Evolutionary conservation across 2,329 filamentous ascomycete genomes (phyloP).

Genomic region (Zopfia rhizophila): DNA sequence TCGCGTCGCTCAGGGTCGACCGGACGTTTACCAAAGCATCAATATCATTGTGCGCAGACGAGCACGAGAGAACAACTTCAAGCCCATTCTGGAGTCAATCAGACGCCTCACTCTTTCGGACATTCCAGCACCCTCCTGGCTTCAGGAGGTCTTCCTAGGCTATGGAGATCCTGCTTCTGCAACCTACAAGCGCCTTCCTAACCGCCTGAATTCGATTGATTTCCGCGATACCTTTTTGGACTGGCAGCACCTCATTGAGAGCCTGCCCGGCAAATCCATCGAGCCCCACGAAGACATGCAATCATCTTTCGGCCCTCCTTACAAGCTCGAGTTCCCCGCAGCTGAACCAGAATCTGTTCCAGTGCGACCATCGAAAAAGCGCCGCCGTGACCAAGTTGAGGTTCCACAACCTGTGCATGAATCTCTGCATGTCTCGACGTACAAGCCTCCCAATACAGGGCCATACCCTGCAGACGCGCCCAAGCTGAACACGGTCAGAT

Average conservation of each 20-base stretch:
- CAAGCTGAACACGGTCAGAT: conserved; percentile 83
- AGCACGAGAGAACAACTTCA: conserved; percentile 96
- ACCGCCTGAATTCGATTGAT: conserved; percentile 81
- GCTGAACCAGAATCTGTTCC: conserved; percentile 56
- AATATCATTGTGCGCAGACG: conserved; percentile 87
- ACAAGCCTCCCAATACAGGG: conserved; percentile 86
- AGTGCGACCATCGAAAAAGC: conserved; percentile 79
- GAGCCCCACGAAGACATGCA: conserved; percentile 78
- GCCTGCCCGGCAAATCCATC: conserved; percentile 85
- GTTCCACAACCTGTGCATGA: conserved; percentile 69
- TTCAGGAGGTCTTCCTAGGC: conserved; percentile 97
- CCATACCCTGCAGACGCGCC: conserved; percentile 88
- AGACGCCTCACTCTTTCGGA: conserved; percentile 85
- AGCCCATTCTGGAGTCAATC: conserved; percentile 90
- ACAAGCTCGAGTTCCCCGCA: conserved; percentile 75
- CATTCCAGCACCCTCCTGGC: conserved; percentile 86
- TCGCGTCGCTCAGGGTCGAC: conserved; percentile 70
- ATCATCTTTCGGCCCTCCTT: conserved; percentile 85
- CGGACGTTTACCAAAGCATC: conserved; percentile 82
- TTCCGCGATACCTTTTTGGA: conserved; percentile 95
- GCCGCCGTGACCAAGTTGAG: conserved; percentile 80
- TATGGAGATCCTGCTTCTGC: conserved; percentile 93
- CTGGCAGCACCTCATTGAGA: conserved; percentile 93
- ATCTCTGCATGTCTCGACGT: conserved; percentile 84
- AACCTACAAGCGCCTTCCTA: conserved; percentile 83